Base-by-base conservation (phyloP, 306 rosid species). In the Glycyrrhiza uralensis region DNA sequence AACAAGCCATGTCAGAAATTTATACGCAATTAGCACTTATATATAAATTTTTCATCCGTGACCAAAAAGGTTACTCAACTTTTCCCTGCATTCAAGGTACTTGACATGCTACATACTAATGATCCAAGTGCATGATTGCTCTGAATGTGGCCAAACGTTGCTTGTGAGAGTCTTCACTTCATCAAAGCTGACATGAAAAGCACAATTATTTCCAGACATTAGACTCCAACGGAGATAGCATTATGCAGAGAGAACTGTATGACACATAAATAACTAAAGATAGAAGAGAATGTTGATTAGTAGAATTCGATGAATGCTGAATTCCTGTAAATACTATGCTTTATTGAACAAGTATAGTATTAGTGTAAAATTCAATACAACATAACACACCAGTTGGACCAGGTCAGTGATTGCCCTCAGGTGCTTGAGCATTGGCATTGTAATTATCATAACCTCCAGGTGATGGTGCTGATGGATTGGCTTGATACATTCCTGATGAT, bases 361-460 rank as follows among this genome's bases (percentile, higher is more conserved):
- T 13, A 19, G 62, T 15, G 5, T 32, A 63, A 30, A 39, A 35
- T 62, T 68, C 26, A 9, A 38, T 30, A 63, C 22, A 39, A 52
- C 5, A 70, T 64, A 57, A 4, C 60, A 42, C 58, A 77, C 73
- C 76, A 51, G 49, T 76, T 71, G 18, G 15, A 76, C 45, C 74
- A 47, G 59, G 52, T 80, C 33, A 77, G 22, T 72, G 82, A 72
- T 80, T 80, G 57, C 80, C 78, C 35, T 77, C 85, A n/a, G 75
- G 72, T 45, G 87, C 67, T 78, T 80, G 83, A 73, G 83, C 68
- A 56, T 35, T 80, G 29, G 72, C 68, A 72, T 72, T 83, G 78
- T 76, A 76, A 72, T 45, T 69, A 54, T 76, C 87, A 54, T 80
- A 80, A 23, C 82, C 80, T 56, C 82, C 87, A 36, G 80, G 44